Percentiles rank a stretch among this genome's conserved stretches.
These are phyloP conservation scores for Cordia subcordata DNA, from an alignment of 257 asterid species.

Conservation along the genomic window DNA sequence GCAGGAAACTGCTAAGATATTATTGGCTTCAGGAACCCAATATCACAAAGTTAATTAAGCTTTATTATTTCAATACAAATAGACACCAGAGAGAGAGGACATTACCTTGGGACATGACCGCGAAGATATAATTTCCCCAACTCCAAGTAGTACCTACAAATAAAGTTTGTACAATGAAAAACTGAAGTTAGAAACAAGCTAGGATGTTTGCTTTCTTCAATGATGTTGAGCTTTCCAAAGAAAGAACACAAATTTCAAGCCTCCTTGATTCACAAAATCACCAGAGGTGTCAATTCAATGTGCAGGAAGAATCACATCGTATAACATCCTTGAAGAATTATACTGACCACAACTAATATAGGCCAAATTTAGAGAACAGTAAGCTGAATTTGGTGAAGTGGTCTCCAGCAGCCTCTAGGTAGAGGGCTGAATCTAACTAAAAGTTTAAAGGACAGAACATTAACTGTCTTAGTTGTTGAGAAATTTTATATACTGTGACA, in stretches of 20 bases:
- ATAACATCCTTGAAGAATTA: no score
- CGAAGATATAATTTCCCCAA: conserved; percentile 74
- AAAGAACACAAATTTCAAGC: background rate
- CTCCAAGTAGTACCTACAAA: conserved; percentile 78
- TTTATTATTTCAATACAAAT: background rate
- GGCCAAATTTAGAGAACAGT: no score
- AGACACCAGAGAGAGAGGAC: background rate
- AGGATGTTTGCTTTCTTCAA: background rate
- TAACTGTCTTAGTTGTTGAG: no score
- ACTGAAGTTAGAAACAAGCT: background rate
- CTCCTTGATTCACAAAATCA: no score
- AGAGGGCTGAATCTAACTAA: no score
- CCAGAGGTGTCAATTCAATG: background rate
- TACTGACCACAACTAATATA: no score
- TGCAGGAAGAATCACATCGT: no score
- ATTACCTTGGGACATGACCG: conserved; percentile 85
- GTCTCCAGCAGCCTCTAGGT: no score
- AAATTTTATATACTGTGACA: no score
- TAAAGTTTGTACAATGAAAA: conserved; percentile 2
- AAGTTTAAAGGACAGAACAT: no score
- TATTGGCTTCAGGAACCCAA: background rate
- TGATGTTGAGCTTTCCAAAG: background rate
- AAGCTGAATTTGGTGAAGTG: no score
- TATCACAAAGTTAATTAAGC: background rate
- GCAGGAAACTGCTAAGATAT: background rate